Conservation (phyloP, 2,329 filamentous ascomycete genomes). For the Colletotrichum euphorbiae region DNA sequence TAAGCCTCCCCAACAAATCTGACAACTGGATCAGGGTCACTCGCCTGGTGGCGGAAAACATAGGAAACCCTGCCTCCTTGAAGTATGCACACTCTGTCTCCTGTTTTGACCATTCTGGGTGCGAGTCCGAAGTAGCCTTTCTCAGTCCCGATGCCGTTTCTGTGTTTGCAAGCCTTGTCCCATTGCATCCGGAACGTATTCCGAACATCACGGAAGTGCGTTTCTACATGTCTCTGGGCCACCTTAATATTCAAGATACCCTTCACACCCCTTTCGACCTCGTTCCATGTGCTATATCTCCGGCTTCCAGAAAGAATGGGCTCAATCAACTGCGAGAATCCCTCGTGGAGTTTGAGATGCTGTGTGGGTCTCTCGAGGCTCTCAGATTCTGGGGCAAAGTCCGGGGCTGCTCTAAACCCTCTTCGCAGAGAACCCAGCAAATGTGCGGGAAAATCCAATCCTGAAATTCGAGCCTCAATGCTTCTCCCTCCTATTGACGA, state of each 20-base stretch:
- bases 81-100: not conserved
- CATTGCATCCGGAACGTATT: not conserved
- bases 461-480: not conserved
- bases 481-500: not conserved
- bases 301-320: not conserved
- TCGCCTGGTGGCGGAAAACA: not conserved
- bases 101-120: not conserved
- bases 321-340: not conserved
- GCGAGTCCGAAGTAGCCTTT: not conserved
- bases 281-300: not conserved
- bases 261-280: not conserved
- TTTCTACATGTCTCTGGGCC: not conserved
- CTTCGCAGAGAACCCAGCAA: not conserved
- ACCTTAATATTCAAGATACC: not conserved
- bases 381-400: not conserved
- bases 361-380: not conserved
- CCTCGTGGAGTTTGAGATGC: not conserved
- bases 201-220: not conserved
- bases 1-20: not conserved
- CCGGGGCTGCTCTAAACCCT: not conserved
- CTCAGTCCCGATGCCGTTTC: not conserved
- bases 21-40: not conserved
- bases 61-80: not conserved
- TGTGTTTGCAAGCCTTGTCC: not conserved
- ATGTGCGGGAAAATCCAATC: not conserved